A percentile compares a stretch with the other conserved stretches of the same genome.
phyloP scores from a whole-genome alignment of 257 asterid species.

The Anisodus acutangulus region DNA sequence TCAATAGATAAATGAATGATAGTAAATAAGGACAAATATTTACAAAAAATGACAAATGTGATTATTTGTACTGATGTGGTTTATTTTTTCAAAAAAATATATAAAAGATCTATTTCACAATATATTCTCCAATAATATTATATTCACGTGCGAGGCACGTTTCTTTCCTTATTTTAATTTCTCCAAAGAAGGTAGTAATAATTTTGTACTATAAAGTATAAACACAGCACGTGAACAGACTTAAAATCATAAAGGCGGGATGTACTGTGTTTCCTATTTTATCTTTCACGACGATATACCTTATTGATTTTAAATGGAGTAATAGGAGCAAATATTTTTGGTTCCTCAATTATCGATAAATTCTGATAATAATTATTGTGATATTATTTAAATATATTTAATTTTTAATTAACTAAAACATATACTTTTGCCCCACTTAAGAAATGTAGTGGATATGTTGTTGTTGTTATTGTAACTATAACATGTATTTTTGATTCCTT shows the following conservation, averaged over 20 bases:
- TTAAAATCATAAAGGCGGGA: slow-evolving; percentile 27
- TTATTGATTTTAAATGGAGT: neutral
- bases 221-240: neutral
- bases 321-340: neutral
- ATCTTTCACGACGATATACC: neutral
- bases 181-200: neutral
- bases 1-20: neutral
- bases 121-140: neutral
- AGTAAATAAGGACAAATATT: too few species aligned
- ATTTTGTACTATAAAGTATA: neutral
- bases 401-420: too few species aligned
- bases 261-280: neutral
- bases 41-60: too few species aligned
- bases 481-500: neutral
- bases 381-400: neutral
- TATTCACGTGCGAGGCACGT: neutral
- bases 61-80: too few species aligned
- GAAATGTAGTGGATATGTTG: too few species aligned
- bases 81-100: too few species aligned
- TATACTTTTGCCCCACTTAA: too few species aligned
- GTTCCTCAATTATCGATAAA: neutral
- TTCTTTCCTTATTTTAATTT: neutral
- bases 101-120: too few species aligned
- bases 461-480: too few species aligned
- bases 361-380: neutral